phyloP scores from a whole-genome alignment of 805 yeast genomes.

The Pichia occidentalis region DNA sequence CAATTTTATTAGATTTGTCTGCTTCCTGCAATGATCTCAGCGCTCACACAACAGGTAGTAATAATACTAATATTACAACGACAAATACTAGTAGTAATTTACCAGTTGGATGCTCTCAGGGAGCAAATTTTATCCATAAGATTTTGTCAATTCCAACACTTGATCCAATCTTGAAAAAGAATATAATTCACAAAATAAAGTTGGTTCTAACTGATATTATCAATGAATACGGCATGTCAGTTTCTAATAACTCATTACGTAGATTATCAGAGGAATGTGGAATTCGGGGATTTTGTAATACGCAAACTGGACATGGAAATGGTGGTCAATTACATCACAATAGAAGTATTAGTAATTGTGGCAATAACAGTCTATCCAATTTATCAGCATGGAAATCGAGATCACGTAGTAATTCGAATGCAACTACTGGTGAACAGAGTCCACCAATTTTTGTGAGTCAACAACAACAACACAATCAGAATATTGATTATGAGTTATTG shows the following conservation, averaged over 20 bases:
- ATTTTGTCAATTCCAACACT: slow-evolving; percentile 67
- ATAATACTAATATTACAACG: background rate
- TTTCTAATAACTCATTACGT: slow-evolving; percentile 66
- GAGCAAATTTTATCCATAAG: slow-evolving; percentile 74
- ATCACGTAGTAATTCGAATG: slow-evolving; percentile 10
- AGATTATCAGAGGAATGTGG: slow-evolving; percentile 92
- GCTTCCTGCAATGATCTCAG: slow-evolving; percentile 16
- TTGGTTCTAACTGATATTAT: slow-evolving; percentile 52
- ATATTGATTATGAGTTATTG: slow-evolving; percentile 23
- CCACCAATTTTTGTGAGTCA: slow-evolving; percentile 7
- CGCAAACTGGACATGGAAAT: no score
- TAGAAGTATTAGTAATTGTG: slow-evolving; percentile 16
- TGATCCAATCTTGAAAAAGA: slow-evolving; percentile 49
- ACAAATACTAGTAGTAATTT: slow-evolving; percentile 1
- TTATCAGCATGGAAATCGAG: slow-evolving; percentile 10
- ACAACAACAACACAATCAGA: slow-evolving; percentile 7
- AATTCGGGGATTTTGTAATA: slow-evolving; percentile 29
- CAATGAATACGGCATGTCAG: slow-evolving; percentile 51
- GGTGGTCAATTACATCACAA: slow-evolving; percentile 25
- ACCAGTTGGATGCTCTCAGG: slow-evolving; percentile 30
- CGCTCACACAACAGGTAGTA: slow-evolving; percentile 3
- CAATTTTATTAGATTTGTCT: slow-evolving; percentile 54
- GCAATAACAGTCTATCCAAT: slow-evolving; percentile 9
- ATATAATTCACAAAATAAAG: slow-evolving; percentile 56
- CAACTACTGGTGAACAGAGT: slow-evolving; percentile 21